Evolutionary conservation across 768 basidiomycete genomes (phyloP), one percentile per base, ranked within the genome.

Genomic region (Hebeloma cylindrosporum): DNA sequence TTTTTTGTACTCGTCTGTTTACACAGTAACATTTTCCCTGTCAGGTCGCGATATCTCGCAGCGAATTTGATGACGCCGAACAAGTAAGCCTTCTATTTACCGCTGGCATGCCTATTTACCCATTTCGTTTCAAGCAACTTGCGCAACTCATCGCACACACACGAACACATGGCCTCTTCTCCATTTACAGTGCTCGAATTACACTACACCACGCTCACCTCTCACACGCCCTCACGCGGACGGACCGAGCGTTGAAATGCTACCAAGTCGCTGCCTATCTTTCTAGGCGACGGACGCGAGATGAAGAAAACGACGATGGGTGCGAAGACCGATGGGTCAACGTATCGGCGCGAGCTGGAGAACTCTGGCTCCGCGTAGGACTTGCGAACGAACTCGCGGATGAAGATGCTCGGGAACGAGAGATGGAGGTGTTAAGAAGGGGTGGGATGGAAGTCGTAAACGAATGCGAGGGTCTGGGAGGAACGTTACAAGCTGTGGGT

Each of bases 171-270:
- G 58, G 62, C n/a, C 63, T 87, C 28, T 91, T 85, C 53, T 48
- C 60, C 2, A 38, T 60, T 0, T 88, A 82, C 54, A 69, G 80
- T 2, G 73, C 82, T 0, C 78, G 83, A 3, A 79, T 88, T 8
- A 73, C 83, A 4, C 69, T 90, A 5, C 75, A 83, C 45, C 76
- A 86, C 40, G 88, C 80, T 0, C 85, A 91, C 48, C 75, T 90
- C 21, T 82, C 85, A 4, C 88, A 91, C 58, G 78, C 85, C 1
- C 63, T 78, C 3, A 78, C 79, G 1, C 69, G 77, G 6, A 59
- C 66, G 0, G 67, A 70, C 8, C 72, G 78, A 2, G 88, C 88
- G 13, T 53, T 71, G 36, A 67, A 72, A 27, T 85, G 82, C 44
- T 91, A 89, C 60, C 70, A 68, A 30, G 74, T 83, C 4, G 83